Evolutionary conservation across 2,329 filamentous ascomycete species (phyloP), one percentile per base, ranked within the genome.

Genomic region (Remersonia thermophila): DNA sequence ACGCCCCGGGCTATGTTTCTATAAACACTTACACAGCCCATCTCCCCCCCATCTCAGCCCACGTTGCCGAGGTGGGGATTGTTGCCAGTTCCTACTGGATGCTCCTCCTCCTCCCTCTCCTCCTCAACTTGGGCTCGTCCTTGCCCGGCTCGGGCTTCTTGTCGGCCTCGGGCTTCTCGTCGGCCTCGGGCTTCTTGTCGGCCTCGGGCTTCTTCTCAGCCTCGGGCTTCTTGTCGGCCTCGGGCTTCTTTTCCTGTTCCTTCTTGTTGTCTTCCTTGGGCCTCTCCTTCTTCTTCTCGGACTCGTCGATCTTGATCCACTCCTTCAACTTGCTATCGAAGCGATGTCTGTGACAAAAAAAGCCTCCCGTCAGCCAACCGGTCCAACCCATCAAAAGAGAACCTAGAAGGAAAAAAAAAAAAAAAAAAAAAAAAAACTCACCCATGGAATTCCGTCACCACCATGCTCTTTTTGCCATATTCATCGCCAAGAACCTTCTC

Each of bases 401-500:
- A 16, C 23, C 27, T 3, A 27, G 11, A 18, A 29, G 3, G 2
- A 16, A 35, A 8, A 20, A 23, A 16, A 34, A 33, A 15, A 32
- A 6, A 11, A 6, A 16, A 36, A 35, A 44, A 20, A 33, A 30
- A 11, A n/a, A 32, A 36, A 39, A 64, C 74, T 55, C 56, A 81
- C 77, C 69, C 71, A 50, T 71, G 59, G 59, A 70, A 80, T 36
- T 73, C 61, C 1, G 77, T 80, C 2, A 62, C 60, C 0, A 71
- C 67, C 38, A 83, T 53, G 17, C 73, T 71, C 57, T 68, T 73
- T n/a, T 61, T 55, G 20, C 70, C 65, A 48, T 84, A 84, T 59
- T 84, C 80, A 20, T 73, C 68, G 3, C 65, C 63, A 37, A 84
- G 56, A 18, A 83, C 72, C 50, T 66, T 67, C 47, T 82, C 77